These are phyloP conservation scores for Chaetomium globosum DNA, from an alignment of 2,329 filamentous ascomycete genomes.

Conservation along the genomic window DNA sequence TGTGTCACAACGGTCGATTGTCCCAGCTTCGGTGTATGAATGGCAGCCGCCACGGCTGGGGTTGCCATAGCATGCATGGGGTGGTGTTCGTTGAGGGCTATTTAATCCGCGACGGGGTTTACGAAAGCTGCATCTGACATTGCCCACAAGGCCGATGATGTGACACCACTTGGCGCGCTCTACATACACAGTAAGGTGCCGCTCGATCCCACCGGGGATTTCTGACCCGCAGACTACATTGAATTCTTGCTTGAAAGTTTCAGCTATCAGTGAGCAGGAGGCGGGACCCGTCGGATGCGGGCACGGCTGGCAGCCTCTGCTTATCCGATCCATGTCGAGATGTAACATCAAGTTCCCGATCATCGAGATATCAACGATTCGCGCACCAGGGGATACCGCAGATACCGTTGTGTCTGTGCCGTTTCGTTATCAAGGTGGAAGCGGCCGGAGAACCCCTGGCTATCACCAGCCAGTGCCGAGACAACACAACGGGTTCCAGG, in stretches of 20 bases:
- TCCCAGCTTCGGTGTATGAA: not conserved
- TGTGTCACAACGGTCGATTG: conserved; percentile 20
- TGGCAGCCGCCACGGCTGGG: conserved; percentile 4
- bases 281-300: conserved; percentile 11
- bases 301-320: conserved; percentile 6
- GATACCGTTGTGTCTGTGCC: not conserved
- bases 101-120: not conserved
- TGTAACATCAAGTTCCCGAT: not conserved
- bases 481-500: not conserved
- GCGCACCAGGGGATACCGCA: not conserved
- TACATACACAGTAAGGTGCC: not conserved
- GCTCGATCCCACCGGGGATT: not conserved
- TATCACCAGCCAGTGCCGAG: conserved; percentile 9
- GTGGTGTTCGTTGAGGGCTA: not conserved
- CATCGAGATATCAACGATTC: not conserved
- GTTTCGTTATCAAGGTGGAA: not conserved
- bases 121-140: not conserved
- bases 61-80: conserved; percentile 7
- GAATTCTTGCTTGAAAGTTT: not conserved
- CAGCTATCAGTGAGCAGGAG: not conserved
- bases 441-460: not conserved
- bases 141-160: not conserved
- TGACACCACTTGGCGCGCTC: not conserved
- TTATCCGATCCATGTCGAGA: conserved; percentile 17
- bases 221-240: not conserved